Conservation (phyloP, 1,284 basidiomycete species). For the Sporisorium exsertum region DNA sequence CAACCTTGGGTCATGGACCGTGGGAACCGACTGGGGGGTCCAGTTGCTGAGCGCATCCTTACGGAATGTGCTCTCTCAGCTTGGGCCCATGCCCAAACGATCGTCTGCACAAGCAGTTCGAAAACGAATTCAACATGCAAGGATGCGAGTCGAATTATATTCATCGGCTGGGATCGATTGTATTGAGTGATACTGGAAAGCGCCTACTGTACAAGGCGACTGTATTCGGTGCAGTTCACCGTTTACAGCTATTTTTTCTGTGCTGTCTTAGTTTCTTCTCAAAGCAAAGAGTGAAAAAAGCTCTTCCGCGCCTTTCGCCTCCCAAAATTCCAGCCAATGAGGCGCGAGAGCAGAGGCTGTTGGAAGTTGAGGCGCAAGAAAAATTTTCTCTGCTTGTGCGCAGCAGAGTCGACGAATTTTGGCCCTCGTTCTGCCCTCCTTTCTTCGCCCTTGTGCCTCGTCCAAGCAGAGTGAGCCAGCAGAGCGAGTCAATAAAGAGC, state of each 20-base stretch:
- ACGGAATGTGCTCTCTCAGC: background rate
- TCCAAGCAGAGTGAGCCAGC: slow-evolving; percentile 13
- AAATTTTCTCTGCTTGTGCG: slow-evolving; percentile 44
- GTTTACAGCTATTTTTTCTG: background rate
- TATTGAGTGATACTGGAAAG: background rate
- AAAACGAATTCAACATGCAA: slow-evolving; percentile 3
- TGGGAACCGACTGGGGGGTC: background rate
- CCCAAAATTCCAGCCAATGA: slow-evolving; percentile 17
- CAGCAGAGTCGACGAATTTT: slow-evolving; percentile 11
- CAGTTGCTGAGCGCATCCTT: background rate
- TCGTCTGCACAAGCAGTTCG: background rate
- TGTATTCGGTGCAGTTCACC: background rate
- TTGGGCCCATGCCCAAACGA: background rate
- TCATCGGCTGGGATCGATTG: background rate
- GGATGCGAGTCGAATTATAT: slow-evolving; percentile 1
- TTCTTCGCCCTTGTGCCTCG: slow-evolving; percentile 12
- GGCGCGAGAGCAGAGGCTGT: slow-evolving; percentile 29
- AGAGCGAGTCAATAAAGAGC: slow-evolving; percentile 37
- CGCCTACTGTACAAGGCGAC: background rate
- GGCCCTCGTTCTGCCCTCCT: slow-evolving; percentile 1
- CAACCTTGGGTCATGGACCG: background rate
- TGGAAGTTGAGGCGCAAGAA: slow-evolving; percentile 43
- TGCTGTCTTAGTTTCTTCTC: slow-evolving; percentile 30
- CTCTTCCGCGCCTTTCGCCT: slow-evolving; percentile 3
- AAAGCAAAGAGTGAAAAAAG: slow-evolving; percentile 5